Evolutionary conservation across 768 basidiomycete genomes (phyloP), one percentile per base, ranked within the genome.

Genomic region (Phylloporus scabripes): DNA sequence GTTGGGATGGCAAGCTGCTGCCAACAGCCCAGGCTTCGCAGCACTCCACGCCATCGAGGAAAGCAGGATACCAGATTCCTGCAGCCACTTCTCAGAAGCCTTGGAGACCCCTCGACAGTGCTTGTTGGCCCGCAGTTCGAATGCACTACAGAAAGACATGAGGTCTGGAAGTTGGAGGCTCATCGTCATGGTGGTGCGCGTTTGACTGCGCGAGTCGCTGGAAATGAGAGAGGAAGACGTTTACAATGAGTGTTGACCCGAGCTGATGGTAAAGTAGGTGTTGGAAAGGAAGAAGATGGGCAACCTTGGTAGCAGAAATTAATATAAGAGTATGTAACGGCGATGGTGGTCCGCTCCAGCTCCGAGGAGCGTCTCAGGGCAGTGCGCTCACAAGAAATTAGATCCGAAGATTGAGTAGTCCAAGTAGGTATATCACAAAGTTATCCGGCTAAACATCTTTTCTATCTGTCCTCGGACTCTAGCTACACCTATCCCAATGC

Each of bases 1-100:
- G 2, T 66, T 73, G 7, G 84, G 83, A 55, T 79, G 77, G 56
- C 80, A 82, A 1, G 82, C 70, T 1, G 80, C 71, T 1, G 79
- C 80, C 24, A 83, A 70, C 20, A 86, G 65, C 1, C 80, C 81
- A 5, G 70, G 59, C 51, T 74, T 76, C 41, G 66, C 60, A 24
- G 42, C 55, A 9, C 48, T 43, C 65, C 65, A 67, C 1, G 52
- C 17, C 54, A 53, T 52, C 18, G 59, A 54, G 28, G 51, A 42
- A 39, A 66, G 56, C 1, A 29, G 18, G 36, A 67, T 28, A 7
- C 61, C 63, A 3, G 49, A 53, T 21, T 57, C 60, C 8, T 44
- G 32, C 18, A 67, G 33, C 65, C 65, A 67, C 42, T 53, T 53
- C 45, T 67, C 67, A 40, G 65, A 65, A 28, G 62, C 59, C 8